phyloP scores from a whole-genome alignment of 345 rosid species.

The rapeseed (Brassica napus) region Da-Ae NC_063436.1:11000001-11000500 shows the following conservation, averaged over 20 bases:
- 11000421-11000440: constrained; percentile 1
- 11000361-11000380: not conserved
- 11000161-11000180: not conserved
- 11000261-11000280: constrained; percentile 22
- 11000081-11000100: not conserved
- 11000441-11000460: constrained; percentile 25
- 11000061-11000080: not conserved
- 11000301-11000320: not conserved
- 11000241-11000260: constrained; percentile 29
- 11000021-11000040: not conserved
- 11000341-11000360: not conserved
- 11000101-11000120: not conserved
- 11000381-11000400: constrained; percentile 9
- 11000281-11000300: not conserved
- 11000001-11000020: not conserved
- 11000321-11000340: constrained; percentile 4
- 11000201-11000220: not conserved
- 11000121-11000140: not conserved
- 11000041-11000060: not conserved
- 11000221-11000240: constrained; percentile 20
- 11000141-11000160: not conserved
- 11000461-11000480: not conserved
- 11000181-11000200: not conserved
- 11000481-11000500: not conserved
- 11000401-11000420: not conserved